Evolutionary conservation across 371 early-diverging fungal genomes (phyloP).

Genomic region (Mortierella sp.): DNA sequence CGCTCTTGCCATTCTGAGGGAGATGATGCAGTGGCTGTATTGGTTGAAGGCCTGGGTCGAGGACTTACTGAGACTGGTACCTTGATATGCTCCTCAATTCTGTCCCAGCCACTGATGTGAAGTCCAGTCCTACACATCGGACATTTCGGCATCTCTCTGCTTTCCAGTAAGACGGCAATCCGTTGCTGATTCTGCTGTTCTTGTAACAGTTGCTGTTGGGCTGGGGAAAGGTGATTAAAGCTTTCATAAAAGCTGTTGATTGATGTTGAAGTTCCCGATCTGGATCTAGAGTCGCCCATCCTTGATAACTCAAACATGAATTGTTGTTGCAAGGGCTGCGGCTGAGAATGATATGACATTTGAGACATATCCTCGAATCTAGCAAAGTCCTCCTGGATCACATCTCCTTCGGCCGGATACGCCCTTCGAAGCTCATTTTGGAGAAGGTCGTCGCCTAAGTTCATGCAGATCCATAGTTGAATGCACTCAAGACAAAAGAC

Average conservation of each 20-base stretch:
- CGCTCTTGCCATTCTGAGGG: conserved; percentile 25
- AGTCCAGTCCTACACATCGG: conserved; percentile 55
- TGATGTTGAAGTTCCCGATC: conserved; percentile 13
- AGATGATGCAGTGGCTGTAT: background rate
- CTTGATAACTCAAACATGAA: conserved; percentile 43
- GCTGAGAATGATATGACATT: background rate
- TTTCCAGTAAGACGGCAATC: conserved; percentile 39
- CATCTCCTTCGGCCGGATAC: conserved; percentile 39
- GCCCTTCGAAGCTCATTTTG: conserved; percentile 52
- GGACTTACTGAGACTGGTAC: conserved; percentile 34
- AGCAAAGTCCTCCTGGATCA: conserved; percentile 2
- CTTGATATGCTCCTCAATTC: conserved; percentile 48
- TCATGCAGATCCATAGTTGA: conserved; percentile 68
- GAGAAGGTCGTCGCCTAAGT: conserved; percentile 41
- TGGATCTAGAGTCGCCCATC: conserved; percentile 32
- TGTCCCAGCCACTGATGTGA: conserved; percentile 52
- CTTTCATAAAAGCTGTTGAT: conserved; percentile 21
- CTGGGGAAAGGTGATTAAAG: conserved; percentile 21
- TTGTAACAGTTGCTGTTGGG: conserved; percentile 31
- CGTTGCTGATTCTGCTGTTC: conserved; percentile 44
- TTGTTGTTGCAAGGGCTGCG: conserved; percentile 29
- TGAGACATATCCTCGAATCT: conserved; percentile 5
- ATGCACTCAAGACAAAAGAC: conserved; percentile 74
- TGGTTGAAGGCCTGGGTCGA: conserved; percentile 17
- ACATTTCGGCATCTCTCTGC: conserved; percentile 54